These are phyloP conservation scores for Botrytis fragariae DNA, from an alignment of 2,329 filamentous ascomycete species.

Conservation along the genomic window DNA sequence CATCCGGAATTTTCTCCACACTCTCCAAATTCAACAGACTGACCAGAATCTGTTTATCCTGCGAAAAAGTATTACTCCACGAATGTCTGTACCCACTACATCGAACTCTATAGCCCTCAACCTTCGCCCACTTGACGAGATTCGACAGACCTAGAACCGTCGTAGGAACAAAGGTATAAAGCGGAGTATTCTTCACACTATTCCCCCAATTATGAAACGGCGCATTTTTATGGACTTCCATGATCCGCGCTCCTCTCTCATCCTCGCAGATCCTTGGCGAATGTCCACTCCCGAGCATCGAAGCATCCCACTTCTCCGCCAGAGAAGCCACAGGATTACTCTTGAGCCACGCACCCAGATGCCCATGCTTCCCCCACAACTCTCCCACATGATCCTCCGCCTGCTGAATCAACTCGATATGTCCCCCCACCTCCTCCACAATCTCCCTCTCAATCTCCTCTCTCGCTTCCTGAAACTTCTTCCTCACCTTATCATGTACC, in stretches of 20 bases:
- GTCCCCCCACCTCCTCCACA: slow-evolving; percentile 3
- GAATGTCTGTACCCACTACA: slow-evolving; percentile 46
- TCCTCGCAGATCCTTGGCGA: slow-evolving; percentile 39
- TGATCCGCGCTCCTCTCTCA: slow-evolving; percentile 34
- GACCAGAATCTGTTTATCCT: slow-evolving; percentile 44
- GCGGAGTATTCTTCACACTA: slow-evolving; percentile 42
- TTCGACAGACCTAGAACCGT: slow-evolving; percentile 44
- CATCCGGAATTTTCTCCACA: slow-evolving; percentile 42
- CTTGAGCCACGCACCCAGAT: not conserved
- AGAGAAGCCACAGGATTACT: not conserved
- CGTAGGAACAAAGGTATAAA: slow-evolving; percentile 44
- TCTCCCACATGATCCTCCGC: slow-evolving; percentile 20
- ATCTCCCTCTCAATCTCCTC: not conserved
- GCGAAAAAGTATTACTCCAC: slow-evolving; percentile 44
- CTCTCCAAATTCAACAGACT: slow-evolving; percentile 43
- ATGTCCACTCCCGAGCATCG: not conserved
- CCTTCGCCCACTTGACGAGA: slow-evolving; percentile 42
- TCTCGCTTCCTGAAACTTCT: slow-evolving; percentile 19
- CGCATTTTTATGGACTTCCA: slow-evolving; percentile 39
- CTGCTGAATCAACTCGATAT: slow-evolving; percentile 19
- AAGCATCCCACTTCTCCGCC: not conserved
- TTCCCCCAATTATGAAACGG: slow-evolving; percentile 45
- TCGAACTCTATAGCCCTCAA: slow-evolving; percentile 41
- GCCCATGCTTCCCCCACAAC: slow-evolving; percentile 10
- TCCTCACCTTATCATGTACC: slow-evolving; percentile 15